phyloP scores from a whole-genome alignment of 257 asterid genomes.

The Echites panduratus region DNA sequence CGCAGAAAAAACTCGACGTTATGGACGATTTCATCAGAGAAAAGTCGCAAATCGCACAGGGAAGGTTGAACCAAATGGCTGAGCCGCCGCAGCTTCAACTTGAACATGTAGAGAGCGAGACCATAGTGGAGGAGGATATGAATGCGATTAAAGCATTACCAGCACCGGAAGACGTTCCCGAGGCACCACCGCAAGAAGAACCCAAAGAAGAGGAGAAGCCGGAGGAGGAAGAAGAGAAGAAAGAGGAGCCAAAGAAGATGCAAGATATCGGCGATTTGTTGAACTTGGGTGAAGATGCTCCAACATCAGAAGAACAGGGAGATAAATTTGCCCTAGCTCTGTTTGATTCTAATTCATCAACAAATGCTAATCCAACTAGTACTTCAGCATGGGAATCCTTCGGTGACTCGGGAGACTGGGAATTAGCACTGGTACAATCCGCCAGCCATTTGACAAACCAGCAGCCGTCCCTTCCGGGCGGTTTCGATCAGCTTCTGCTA shows the following conservation, averaged over 20 bases:
- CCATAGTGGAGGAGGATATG: conserved; percentile 35
- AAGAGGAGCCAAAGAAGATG: conserved; percentile 22
- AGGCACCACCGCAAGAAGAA: conserved; percentile 8
- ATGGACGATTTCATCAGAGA: conserved; percentile 79
- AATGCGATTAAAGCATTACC: conserved; percentile 67
- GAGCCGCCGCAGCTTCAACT: conserved; percentile 27
- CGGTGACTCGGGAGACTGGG: conserved; percentile 82
- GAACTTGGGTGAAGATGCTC: conserved; percentile 57
- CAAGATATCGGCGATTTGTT: conserved; percentile 63
- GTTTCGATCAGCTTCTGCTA: conserved; percentile 52
- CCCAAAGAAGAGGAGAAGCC: conserved; percentile 2
- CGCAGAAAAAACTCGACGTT: conserved; percentile 66
- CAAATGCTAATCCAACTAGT: conserved; percentile 21
- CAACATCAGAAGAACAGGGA: conserved; percentile 51
- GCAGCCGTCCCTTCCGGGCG: conserved; percentile 54
- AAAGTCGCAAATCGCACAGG: conserved; percentile 38
- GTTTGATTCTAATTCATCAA: conserved; percentile 48
- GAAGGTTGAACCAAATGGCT: conserved; percentile 13
- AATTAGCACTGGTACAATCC: conserved; percentile 58
- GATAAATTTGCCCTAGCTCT: conserved; percentile 73
- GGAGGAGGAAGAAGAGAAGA: conserved; percentile 12
- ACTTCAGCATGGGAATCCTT: conserved; percentile 83
- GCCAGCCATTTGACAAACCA: conserved; percentile 73
- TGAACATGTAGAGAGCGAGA: neutral
- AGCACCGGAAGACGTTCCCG: conserved; percentile 46